Conservation (phyloP, 2,329 filamentous ascomycete genomes). For the Periglandula ipomoeae region DNA sequence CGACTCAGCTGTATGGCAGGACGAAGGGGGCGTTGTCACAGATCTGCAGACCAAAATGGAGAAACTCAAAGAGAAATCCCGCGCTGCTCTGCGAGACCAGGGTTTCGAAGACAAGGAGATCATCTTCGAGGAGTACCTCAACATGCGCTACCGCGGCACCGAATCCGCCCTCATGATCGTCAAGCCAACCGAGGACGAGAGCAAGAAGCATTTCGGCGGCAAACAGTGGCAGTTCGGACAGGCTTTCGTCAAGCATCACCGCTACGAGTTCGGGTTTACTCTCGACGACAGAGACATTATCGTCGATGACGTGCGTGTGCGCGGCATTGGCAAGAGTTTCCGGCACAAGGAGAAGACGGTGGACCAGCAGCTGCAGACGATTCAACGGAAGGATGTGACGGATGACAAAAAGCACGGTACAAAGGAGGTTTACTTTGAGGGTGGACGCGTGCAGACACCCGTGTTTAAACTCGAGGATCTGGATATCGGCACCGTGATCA, state of each 20-base stretch:
- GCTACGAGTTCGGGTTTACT: constrained; percentile 89
- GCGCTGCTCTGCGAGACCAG: constrained; percentile 58
- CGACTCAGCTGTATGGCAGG: constrained; percentile 53
- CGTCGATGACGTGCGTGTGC: constrained; percentile 78
- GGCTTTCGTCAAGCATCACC: constrained; percentile 79
- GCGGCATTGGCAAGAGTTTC: constrained; percentile 85
- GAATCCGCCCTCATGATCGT: constrained; percentile 88
- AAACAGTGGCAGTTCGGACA: constrained; percentile 75
- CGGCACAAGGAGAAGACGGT: constrained; percentile 71
- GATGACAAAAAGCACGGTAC: constrained; percentile 54
- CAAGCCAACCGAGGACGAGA: constrained; percentile 57
- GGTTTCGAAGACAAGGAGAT: constrained; percentile 70
- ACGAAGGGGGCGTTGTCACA: constrained; percentile 45
- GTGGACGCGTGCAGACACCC: constrained; percentile 65
- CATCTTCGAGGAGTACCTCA: constrained; percentile 83
- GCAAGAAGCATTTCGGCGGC: constrained; percentile 47
- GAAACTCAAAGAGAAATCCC: constrained; percentile 69
- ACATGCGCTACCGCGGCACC: constrained; percentile 85
- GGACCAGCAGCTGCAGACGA: constrained; percentile 68
- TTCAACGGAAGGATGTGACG: constrained; percentile 50
- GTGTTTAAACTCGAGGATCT: constrained; percentile 77
- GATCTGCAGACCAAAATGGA: constrained; percentile 66
- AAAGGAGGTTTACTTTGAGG: constrained; percentile 74
- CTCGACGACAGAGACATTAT: constrained; percentile 78
- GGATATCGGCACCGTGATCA: constrained; percentile 59